Conservation (phyloP, 768 basidiomycete genomes). For the Crassisporium funariophilum region DNA sequence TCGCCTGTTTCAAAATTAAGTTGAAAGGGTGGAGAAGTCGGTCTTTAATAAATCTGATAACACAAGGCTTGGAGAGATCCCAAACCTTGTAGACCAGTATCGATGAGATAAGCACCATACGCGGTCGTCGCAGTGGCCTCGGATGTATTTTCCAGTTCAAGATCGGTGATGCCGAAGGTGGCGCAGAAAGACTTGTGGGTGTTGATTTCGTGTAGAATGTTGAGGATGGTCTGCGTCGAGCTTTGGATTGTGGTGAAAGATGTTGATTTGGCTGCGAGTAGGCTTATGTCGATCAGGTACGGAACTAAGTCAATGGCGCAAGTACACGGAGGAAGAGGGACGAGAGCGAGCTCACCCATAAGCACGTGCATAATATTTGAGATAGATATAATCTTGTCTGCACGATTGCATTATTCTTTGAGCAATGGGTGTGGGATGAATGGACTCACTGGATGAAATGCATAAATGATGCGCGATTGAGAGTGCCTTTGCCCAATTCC, state of each 20-base stretch:
- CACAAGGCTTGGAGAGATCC: too few species aligned
- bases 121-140: conserved; percentile 78
- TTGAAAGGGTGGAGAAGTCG: background rate
- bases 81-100: conserved; percentile 71
- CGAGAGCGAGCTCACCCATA: conserved; percentile 51
- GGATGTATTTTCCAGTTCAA: conserved; percentile 59
- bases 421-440: background rate
- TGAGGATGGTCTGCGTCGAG: conserved; percentile 63
- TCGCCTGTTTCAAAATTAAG: conserved; percentile 51
- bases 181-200: conserved; percentile 77
- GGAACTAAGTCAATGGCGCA: background rate
- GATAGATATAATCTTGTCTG: conserved; percentile 82
- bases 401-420: background rate
- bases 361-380: conserved; percentile 85
- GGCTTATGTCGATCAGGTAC: conserved; percentile 36
- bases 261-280: conserved; percentile 78
- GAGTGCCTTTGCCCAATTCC: conserved; percentile 71
- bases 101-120: conserved; percentile 85
- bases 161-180: conserved; percentile 63
- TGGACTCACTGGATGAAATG: conserved; percentile 78
- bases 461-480: conserved; percentile 66
- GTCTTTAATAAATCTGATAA: background rate
- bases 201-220: conserved; percentile 66
- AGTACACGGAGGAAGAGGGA: too few species aligned
- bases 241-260: conserved; percentile 61